Base-by-base conservation (phyloP, 225 moss, liverwort and hornwort genomes). In the Rhytidiadelphus loreus region DNA sequence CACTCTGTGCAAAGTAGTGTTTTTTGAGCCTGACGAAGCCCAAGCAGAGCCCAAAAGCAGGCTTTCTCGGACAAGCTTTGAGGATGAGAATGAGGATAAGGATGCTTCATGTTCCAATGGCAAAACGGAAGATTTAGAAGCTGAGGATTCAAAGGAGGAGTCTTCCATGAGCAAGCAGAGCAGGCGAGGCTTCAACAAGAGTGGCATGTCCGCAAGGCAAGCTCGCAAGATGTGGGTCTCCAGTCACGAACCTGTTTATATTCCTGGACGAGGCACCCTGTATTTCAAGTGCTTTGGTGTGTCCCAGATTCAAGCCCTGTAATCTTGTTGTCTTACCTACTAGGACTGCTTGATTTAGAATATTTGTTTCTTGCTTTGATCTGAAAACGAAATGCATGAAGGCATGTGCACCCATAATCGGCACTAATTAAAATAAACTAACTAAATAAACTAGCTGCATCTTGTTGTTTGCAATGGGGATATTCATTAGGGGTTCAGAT, bases 211-310 rank as follows among this genome's bases (percentile, higher is more conserved):
- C 50, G 85, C 89, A 17, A 85, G 92, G 85, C 92, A 92, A 89
- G 95, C 93, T 64, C 94, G 92, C 91, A 97, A 95, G 90, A 93
- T 97, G 81, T 97, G 96, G 97, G 88, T 95, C 62, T 97, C 97
- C 73, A 97, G 95, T 87, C 96, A 97, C 84, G 96, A 95, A 53
- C 97, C 97, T 57, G 93, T 97, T 37, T 89, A 93, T 61, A 94
- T 97, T 85, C 95, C 94, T 75, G 96, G 95, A 80, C 96, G 96
- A 63, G 97, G 97, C 89, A 96, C 95, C 16, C 91, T 97, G 16
- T 96, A 95, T 90, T 97, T 96, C 95, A 97, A 97, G 90, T 97
- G 96, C 90, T 97, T 97, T 80, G 96, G 96, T 96, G 81, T 89
- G 92, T 96, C 85, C 63, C 88, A n/a, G 26, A 39, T 57, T 57